Conservation (phyloP, 2,329 filamentous ascomycete species). For the Lasiodiplodia sp. region DNA sequence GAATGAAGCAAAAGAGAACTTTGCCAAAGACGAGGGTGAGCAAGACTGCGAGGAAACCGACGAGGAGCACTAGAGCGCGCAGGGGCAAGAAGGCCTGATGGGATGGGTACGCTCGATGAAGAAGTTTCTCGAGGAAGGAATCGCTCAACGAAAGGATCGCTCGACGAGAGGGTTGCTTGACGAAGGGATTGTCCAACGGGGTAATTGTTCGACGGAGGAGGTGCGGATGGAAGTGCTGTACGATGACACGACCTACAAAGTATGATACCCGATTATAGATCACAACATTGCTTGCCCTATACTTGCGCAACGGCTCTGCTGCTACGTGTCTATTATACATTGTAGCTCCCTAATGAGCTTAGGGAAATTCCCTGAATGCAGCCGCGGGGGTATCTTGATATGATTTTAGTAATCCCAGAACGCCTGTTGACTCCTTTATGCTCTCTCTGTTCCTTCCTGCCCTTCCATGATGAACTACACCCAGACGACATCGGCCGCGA, state of each 20-base stretch:
- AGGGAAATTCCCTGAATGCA: conserved; percentile 17
- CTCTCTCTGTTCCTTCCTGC: background rate
- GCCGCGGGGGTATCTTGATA: conserved; percentile 30
- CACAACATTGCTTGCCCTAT: background rate
- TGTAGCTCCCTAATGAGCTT: conserved; percentile 6
- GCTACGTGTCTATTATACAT: conserved; percentile 22
- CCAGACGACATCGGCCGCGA: background rate
- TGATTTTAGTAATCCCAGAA: conserved; percentile 23
- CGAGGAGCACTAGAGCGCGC: background rate
- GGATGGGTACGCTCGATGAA: background rate
- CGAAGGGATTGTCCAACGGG: background rate
- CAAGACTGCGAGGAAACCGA: background rate
- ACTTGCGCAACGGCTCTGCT: background rate
- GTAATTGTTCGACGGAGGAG: no score
- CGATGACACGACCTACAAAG: background rate
- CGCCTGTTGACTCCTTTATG: conserved; percentile 14
- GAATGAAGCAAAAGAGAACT: background rate
- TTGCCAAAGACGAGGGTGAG: background rate
- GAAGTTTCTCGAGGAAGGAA: background rate
- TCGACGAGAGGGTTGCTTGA: background rate
- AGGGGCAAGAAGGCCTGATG: background rate
- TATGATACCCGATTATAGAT: background rate
- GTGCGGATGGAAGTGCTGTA: background rate
- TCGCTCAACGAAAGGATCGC: background rate
- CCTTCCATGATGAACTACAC: background rate